Base-by-base conservation (phyloP, 2,329 filamentous ascomycete species). In the Trichoderma afroharzianum region DNA sequence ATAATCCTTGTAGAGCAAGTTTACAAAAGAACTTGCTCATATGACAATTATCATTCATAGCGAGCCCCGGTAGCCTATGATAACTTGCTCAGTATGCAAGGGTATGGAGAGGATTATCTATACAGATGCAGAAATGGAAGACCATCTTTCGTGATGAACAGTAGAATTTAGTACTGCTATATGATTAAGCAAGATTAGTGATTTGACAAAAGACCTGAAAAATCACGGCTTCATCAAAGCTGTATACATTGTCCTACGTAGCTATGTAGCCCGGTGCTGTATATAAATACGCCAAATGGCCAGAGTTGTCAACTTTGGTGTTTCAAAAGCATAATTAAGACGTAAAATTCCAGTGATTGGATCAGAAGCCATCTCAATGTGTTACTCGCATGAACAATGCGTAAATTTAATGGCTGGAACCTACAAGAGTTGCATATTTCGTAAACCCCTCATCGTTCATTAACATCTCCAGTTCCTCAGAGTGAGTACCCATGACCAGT, bases 391-490 rank as follows among this genome's bases (percentile, higher is more conserved):
- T 28, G 7, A n/a, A 18, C 53, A 30, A 26, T 30, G 3, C 24
- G 15, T 57, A 55, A 8, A 57, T 18, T 30, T 58, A 58, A 11
- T 21, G 18, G 8, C 28, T n/a, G 30, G 28, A 21, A 28, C 55
- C 28, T 32, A 58, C 28, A 9, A 32, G 15, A 12, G 15, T 30
- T n/a, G 61, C 36, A 63, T 63, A 63, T 18, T 63, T 47, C 0
- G 26, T 63, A 32, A 63, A 63, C 24, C 47, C 61, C 4, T 63
- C 61, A 21, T 80, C 78, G 9, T 36, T 58, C 59, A 62, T 39
- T 3, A 80, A 57, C 73, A 78, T 76, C 3, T 76, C 75, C 67
- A 79, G 66, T 73, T 80, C 79, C 66, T 79, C 77, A 0, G 76
- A 76, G 28, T 75, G 73, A 1, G 78, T 73, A 15, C 79, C 77